Evolutionary conservation across 305 asterid genomes (phyloP).

Genomic region (Solanum hybrid): DNA sequence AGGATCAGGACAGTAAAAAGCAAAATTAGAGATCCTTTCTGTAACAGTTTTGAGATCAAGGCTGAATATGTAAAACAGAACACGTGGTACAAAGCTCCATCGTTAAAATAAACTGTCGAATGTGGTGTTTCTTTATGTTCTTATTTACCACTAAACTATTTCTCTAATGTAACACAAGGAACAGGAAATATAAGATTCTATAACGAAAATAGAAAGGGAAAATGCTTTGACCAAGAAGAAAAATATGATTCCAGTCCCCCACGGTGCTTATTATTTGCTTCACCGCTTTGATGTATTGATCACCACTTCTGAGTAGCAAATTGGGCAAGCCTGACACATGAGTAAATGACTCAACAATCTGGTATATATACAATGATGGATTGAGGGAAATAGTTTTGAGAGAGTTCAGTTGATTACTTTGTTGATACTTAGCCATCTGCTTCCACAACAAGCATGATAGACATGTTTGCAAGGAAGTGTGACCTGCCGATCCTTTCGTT

Average conservation of each 20-base stretch:
- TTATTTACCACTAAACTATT: slow-evolving; percentile 3
- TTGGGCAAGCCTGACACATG: slow-evolving; percentile 76
- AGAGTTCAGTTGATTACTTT: slow-evolving; percentile 41
- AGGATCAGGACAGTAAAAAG: neutral
- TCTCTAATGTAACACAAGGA: neutral
- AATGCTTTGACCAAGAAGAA: slow-evolving; percentile 3
- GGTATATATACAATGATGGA: neutral
- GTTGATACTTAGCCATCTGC: slow-evolving; percentile 84
- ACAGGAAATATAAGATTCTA: slow-evolving; percentile 5
- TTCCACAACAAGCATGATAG: slow-evolving; percentile 73
- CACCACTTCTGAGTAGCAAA: slow-evolving; percentile 78
- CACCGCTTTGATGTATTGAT: slow-evolving; percentile 36
- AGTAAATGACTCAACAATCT: slow-evolving; percentile 11
- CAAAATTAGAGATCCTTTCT: neutral
- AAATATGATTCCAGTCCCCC: neutral
- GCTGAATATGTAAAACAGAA: neutral
- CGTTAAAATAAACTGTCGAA: neutral
- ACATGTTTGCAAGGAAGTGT: slow-evolving; percentile 88
- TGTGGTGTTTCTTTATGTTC: neutral
- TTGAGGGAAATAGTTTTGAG: neutral
- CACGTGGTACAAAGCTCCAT: neutral
- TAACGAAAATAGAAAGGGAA: neutral
- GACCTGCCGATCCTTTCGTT: slow-evolving; percentile 59
- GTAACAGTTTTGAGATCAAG: neutral
- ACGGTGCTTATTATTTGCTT: neutral